Percentiles rank a stretch among this genome's conserved stretches.
These are phyloP conservation scores for Apiospora aurea DNA, from an alignment of 2,329 filamentous ascomycete species.

Conservation along the genomic window DNA sequence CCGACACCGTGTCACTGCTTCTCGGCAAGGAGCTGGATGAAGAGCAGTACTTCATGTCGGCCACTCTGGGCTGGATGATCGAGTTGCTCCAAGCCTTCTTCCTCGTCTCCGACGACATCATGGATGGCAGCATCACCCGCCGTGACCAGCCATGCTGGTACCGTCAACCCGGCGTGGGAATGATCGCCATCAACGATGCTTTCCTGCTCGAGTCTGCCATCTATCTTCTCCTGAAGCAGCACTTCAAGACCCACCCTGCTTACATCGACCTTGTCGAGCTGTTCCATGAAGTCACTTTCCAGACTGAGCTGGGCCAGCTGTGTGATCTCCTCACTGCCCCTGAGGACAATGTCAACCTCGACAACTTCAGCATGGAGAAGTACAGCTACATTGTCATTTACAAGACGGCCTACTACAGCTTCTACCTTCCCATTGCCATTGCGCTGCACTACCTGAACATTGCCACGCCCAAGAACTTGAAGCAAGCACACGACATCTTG, in stretches of 20 bases:
- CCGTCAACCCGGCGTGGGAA: conserved; percentile 84
- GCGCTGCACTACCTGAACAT: conserved; percentile 85
- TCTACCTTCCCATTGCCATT: conserved; percentile 95
- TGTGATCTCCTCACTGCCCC: conserved; percentile 96
- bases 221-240: conserved; percentile 90
- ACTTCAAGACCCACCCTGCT: conserved; percentile 84
- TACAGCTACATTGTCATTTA: conserved; percentile 99
- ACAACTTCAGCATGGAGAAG: conserved; percentile 95
- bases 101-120: conserved; percentile 97
- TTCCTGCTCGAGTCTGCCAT: conserved; percentile 94
- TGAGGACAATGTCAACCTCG: conserved; percentile 89
- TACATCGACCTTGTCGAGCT: conserved; percentile 95
- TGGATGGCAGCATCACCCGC: conserved; percentile 95
- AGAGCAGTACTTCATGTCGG: conserved; percentile 87
- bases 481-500: conserved; percentile 88
- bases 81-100: conserved; percentile 99
- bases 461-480: conserved; percentile 87
- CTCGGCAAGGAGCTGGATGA: conserved; percentile 73
- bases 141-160: conserved; percentile 98
- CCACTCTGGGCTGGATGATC: conserved; percentile 94
- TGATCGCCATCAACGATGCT: conserved; percentile 97
- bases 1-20: conserved; percentile 86
- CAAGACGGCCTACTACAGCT: conserved; percentile 99
- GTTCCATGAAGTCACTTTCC: conserved; percentile 92
- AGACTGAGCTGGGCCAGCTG: conserved; percentile 94